Base-by-base conservation (phyloP, 2,329 filamentous ascomycete species). In the Atkinsonella hypoxylon region DNA sequence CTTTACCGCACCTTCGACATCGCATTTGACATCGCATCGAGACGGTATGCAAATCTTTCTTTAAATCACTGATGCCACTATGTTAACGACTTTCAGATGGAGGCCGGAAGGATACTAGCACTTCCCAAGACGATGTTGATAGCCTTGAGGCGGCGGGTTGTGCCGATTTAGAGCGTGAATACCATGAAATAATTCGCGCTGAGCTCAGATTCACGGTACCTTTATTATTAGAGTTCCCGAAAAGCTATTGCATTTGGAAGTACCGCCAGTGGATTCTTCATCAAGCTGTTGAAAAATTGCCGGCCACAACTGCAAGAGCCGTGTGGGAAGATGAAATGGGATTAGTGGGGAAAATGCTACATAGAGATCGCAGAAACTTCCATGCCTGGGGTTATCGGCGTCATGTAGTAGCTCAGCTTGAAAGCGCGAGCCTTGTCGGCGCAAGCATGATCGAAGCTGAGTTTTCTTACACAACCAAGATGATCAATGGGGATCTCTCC, bases 161-260 rank as follows among this genome's bases (percentile, higher is more conserved):
- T 26, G 7, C 26, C 26, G 26, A 12, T 13, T 12, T 8, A 26
- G 26, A 7, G 26, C 20, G 39, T 34, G 31, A 36, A 22, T 30
- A 30, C 26, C 20, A 6, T 4, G 31, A 47, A 20, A 18, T 84
- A 32, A 76, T 97, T 54, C 77, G 79, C 45, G 73, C 78, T 50
- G 93, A 98, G 64, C 74, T 98, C 34, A 71, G 72, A 45, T 95
- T 96, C 62, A 83, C 91, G 34, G 79, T 96, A 40, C 87, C 88
- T 0, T 76, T 98, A 18, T 78, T 98, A 47, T 77, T 87, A 56
- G 81, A 89, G 57, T 91, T 82, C 57, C 93, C 93, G 7, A 98
- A 98, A 67, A 97, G 93, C 74, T 98, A 98, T 71, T 97, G 93
- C 91, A 91, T 98, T 61, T 98, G 93, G 93, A 95, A 95, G 59